Evolutionary conservation across 208 protist species (phyloP).

Genomic region (Leptomonas seymouri): DNA sequence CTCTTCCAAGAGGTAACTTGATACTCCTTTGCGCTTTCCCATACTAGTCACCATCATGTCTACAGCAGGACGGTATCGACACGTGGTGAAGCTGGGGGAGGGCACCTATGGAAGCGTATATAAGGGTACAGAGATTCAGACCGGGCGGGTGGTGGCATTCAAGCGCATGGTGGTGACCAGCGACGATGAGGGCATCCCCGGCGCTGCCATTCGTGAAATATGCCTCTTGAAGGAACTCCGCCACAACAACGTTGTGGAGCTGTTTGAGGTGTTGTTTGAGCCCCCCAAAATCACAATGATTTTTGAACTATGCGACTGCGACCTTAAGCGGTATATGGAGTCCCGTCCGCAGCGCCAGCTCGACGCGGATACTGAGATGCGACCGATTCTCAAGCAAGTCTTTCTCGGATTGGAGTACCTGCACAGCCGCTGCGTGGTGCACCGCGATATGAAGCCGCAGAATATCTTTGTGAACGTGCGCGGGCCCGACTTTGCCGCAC

Average conservation of each 20-base stretch:
- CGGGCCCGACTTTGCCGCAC: slow-evolving; percentile 30
- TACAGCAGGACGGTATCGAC: slow-evolving; percentile 82
- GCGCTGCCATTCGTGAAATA: slow-evolving; percentile 92
- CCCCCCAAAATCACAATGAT: slow-evolving; percentile 97
- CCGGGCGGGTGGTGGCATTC: slow-evolving; percentile 79
- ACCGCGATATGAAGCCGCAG: slow-evolving; percentile 92
- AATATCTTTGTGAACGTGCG: slow-evolving; percentile 86
- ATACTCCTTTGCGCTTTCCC: background rate
- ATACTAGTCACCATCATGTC: slow-evolving; percentile 46
- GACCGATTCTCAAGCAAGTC: slow-evolving; percentile 78
- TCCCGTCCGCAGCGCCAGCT: slow-evolving; percentile 34
- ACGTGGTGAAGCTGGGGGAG: slow-evolving; percentile 96
- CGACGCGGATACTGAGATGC: slow-evolving; percentile 55
- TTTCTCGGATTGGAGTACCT: slow-evolving; percentile 78
- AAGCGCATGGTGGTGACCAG: slow-evolving; percentile 87
- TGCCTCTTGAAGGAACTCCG: slow-evolving; percentile 95
- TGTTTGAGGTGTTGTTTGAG: slow-evolving; percentile 97
- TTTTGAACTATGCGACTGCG: slow-evolving; percentile 97
- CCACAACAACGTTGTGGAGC: slow-evolving; percentile 93
- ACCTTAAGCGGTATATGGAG: slow-evolving; percentile 97
- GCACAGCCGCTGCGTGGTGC: slow-evolving; percentile 80
- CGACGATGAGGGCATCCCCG: slow-evolving; percentile 92
- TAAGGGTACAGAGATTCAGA: slow-evolving; percentile 91
- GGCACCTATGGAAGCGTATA: slow-evolving; percentile 99
- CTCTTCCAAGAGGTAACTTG: background rate